These are phyloP conservation scores for Extremus antarcticus DNA, from an alignment of 495 filamentous ascomycete genomes.

Conservation along the genomic window DNA sequence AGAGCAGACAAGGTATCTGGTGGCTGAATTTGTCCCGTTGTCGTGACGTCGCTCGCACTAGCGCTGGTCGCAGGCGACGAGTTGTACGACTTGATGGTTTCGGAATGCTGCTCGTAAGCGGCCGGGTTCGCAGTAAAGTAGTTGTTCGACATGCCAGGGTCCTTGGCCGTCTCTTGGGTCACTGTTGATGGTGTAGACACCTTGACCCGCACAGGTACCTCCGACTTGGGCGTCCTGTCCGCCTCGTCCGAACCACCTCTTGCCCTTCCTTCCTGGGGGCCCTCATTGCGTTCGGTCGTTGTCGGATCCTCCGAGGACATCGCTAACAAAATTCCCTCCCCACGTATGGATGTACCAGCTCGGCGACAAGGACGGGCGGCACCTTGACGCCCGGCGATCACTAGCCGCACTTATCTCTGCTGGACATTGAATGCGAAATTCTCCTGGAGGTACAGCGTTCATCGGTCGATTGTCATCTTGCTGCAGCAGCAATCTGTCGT, in stretches of 20 bases:
- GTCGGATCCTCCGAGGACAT: not conserved
- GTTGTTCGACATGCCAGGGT: not conserved
- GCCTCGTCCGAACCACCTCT: not conserved
- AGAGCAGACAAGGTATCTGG: not conserved
- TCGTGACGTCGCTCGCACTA: slow-evolving; percentile 7
- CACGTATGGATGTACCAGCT: not conserved
- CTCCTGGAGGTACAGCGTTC: not conserved
- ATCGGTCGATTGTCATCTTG: not conserved
- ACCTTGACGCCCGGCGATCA: not conserved
- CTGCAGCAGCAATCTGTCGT: not conserved
- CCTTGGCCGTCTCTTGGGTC: not conserved
- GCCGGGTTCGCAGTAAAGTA: slow-evolving; percentile 6
- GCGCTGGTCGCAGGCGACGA: not conserved
- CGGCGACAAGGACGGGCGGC: not conserved
- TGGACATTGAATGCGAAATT: not conserved
- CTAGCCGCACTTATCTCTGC: not conserved
- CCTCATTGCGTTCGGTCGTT: not conserved
- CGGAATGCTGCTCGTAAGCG: not conserved
- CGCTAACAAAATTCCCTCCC: not conserved
- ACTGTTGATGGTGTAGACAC: slow-evolving; percentile 2
- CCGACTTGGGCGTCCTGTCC: not conserved
- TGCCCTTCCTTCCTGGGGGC: not conserved
- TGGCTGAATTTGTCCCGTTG: slow-evolving; percentile 6
- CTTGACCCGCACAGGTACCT: slow-evolving; percentile 10
- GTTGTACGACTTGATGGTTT: not conserved